A percentile compares a stretch with the other conserved stretches of the same genome.
Evolutionary conservation across 2,329 filamentous ascomycete genomes (phyloP).

Genomic region (Botryotinia globosa): DNA sequence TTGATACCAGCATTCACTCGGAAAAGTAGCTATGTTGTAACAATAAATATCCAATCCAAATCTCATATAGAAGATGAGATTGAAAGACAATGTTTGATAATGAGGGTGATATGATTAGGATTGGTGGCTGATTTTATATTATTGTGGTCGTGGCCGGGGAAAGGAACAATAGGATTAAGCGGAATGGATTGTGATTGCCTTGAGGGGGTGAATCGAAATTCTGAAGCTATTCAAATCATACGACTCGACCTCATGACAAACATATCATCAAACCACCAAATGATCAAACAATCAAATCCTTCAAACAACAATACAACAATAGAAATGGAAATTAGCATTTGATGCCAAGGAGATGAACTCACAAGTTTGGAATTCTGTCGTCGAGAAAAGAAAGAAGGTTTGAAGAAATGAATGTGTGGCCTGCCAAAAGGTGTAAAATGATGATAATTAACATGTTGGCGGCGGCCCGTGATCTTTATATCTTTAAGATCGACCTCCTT

Average conservation of each 20-base stretch:
- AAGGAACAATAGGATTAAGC: constrained; percentile 1
- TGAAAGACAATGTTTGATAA: constrained; percentile 6
- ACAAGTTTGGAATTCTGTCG: constrained; percentile 11
- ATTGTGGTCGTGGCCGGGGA: not conserved
- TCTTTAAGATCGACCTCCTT: not conserved
- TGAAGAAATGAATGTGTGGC: constrained; percentile 15
- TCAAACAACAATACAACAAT: not conserved
- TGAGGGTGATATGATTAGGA: not conserved
- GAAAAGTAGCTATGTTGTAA: not conserved
- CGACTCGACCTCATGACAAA: not conserved
- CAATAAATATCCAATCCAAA: not conserved
- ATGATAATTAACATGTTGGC: not conserved
- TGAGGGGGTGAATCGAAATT: constrained; percentile 7
- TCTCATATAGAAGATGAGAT: not conserved
- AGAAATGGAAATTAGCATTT: not conserved
- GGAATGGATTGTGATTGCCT: not conserved
- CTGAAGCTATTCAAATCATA: constrained; percentile 16
- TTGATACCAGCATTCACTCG: constrained; percentile 14
- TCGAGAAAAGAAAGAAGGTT: not conserved
- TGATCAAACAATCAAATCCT: not conserved
- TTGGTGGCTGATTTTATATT: not conserved
- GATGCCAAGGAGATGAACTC: constrained; percentile 1
- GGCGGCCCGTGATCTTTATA: constrained; percentile 6
- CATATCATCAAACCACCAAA: not conserved
- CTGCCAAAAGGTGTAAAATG: constrained; percentile 8